Conservation (phyloP, 345 rosid species). For the Arabidopsis suecica region DNA sequence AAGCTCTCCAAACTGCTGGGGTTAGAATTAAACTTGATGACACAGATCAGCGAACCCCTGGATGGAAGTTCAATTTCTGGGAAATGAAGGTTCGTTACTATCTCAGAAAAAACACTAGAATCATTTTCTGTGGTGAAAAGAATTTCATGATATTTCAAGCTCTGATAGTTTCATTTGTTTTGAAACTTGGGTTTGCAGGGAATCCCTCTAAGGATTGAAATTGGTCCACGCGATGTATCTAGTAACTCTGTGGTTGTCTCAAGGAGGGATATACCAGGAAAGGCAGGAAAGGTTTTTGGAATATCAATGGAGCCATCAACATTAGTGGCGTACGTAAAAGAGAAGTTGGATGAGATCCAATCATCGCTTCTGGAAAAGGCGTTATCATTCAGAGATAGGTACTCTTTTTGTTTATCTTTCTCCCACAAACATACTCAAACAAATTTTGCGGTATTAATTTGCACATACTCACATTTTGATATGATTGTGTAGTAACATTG, state of each 20-base stretch:
- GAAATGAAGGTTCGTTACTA: conserved; percentile 77
- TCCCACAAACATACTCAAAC: not conserved
- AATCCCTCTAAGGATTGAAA: conserved; percentile 85
- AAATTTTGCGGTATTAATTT: not conserved
- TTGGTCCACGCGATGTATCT: conserved; percentile 93
- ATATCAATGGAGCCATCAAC: conserved; percentile 82
- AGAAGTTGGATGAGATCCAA: conserved; percentile 91
- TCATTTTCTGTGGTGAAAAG: not conserved
- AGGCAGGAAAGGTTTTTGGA: conserved; percentile 88
- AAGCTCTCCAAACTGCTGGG: conserved; percentile 64
- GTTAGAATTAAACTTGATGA: conserved; percentile 88
- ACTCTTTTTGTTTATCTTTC: conserved; percentile 21
- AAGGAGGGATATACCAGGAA: conserved; percentile 93
- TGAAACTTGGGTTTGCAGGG: conserved; percentile 56
- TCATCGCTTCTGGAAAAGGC: conserved; percentile 76
- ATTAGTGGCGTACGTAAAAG: conserved; percentile 74
- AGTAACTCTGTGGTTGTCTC: conserved; percentile 81
- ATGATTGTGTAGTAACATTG: conserved; percentile 68
- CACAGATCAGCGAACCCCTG: conserved; percentile 79
- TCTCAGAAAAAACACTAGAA: not conserved
- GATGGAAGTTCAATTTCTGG: conserved; percentile 99
- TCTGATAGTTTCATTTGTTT: conserved; percentile 21
- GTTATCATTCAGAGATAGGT: conserved; percentile 82
- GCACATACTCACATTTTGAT: not conserved
- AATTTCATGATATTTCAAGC: not conserved